Base-by-base conservation (phyloP, 2,329 filamentous ascomycete species). In the Aspergillus ruber region DNA sequence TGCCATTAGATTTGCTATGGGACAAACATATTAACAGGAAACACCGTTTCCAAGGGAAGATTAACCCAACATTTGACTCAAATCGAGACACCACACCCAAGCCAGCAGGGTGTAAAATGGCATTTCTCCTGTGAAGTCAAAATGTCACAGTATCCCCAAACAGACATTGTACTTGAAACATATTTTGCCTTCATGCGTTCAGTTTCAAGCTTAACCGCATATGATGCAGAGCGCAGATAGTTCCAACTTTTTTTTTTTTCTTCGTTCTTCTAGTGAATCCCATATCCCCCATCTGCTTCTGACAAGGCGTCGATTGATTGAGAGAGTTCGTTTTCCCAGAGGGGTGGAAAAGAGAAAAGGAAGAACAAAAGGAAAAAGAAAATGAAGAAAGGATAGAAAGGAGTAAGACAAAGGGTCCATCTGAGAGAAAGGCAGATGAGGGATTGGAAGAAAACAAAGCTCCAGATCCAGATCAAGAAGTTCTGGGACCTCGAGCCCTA, bases 1-100 rank as follows among this genome's bases (percentile, higher is more conserved):
- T 35, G 15, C 15, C 33, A 20, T 39, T 39, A 39, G 18, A 39
- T 39, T 18, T 5, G 10, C 12, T 12, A 42, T 27, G 20, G 8
- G 29, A 41, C 17, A 23, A 42, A 42, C 40, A 29, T 21, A 25
- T 21, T 7, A 38, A 25, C 13, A 48, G 42, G 32, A 47, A 54
- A 45, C 45, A 44, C 42, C 46, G 48, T 47, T 51, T 51, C 50
- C 55, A 50, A 57, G 50, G 29, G 49, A 50, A 56, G 50, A 55
- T 50, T 39, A 54, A 49, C 47, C 56, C 57, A 60, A 59, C 58
- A 58, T 49, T 51, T 45, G 56, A 56, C 55, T 53, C 54, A 56
- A 54, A 53, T 47, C 23, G 54, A 57, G 49, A 53, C 50, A 56
- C 50, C 58, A 52, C 51, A 53, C 50, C 52, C 55, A 56, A 56